Conservation (phyloP, 768 basidiomycete species). For the Xerocomellus chrysenteron region DNA sequence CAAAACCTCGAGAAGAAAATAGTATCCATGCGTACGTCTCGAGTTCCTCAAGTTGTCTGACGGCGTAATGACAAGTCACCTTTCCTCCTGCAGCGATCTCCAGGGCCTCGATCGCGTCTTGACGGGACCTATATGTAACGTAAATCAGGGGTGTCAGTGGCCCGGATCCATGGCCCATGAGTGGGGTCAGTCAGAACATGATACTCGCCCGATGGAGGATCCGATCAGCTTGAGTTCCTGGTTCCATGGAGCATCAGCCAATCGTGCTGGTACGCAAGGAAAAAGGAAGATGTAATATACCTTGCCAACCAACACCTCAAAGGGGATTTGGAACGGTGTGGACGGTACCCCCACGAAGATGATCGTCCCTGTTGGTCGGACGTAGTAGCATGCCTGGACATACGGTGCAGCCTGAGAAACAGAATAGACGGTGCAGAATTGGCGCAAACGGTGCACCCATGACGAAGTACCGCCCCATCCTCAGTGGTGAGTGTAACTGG, state of each 20-base stretch:
- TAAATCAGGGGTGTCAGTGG: neutral
- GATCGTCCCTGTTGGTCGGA: slow-evolving; percentile 42
- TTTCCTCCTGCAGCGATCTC: slow-evolving; percentile 42
- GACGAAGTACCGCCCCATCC: neutral
- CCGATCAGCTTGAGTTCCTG: slow-evolving; percentile 26
- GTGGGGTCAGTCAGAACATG: neutral
- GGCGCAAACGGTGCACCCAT: neutral
- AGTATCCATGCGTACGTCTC: slow-evolving; percentile 14
- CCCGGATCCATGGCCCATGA: neutral
- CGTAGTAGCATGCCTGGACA: slow-evolving; percentile 43
- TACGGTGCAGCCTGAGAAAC: slow-evolving; percentile 36
- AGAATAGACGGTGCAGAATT: neutral
- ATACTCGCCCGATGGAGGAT: slow-evolving; percentile 20
- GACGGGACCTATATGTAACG: slow-evolving; percentile 31
- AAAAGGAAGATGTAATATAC: neutral
- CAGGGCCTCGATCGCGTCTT: slow-evolving; percentile 49
- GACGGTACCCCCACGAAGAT: slow-evolving; percentile 42
- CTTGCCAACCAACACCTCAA: slow-evolving; percentile 33
- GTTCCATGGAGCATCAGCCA: neutral
- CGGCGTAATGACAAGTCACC: slow-evolving; percentile 34
- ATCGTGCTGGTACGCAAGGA: neutral
- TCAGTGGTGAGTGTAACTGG: neutral
- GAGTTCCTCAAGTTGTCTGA: slow-evolving; percentile 30
- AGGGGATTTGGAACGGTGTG: slow-evolving; percentile 24
- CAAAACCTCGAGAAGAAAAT: neutral